Conservation (phyloP, 208 protist genomes). For the Angomonas desouzai region DNA sequence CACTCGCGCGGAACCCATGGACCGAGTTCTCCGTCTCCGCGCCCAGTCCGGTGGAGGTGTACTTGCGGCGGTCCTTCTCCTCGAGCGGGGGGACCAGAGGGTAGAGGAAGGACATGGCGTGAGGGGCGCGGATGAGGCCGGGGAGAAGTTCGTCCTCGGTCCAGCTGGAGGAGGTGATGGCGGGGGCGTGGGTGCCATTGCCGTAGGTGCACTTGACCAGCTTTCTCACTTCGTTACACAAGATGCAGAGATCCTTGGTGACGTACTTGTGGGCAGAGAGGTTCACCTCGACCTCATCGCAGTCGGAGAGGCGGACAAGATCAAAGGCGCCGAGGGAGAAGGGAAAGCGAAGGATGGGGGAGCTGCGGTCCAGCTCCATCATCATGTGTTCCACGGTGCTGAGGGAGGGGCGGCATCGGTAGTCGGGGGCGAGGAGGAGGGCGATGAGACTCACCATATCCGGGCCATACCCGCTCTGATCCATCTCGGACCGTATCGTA, state of each 20-base stretch:
- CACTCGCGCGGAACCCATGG: slow-evolving; percentile 10
- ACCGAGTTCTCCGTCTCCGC: slow-evolving; percentile 3
- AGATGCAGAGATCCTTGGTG: slow-evolving; percentile 31
- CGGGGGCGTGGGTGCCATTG: slow-evolving; percentile 25
- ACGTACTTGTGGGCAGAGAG: slow-evolving; percentile 42
- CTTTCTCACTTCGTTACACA: slow-evolving; percentile 43
- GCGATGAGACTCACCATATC: slow-evolving; percentile 36
- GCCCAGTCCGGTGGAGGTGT: slow-evolving; percentile 30
- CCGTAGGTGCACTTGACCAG: slow-evolving; percentile 25
- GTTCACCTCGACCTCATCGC: slow-evolving; percentile 40
- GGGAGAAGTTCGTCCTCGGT: slow-evolving; percentile 51
- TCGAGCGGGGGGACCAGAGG: slow-evolving; percentile 37
- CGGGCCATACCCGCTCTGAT: slow-evolving; percentile 42
- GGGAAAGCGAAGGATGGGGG: slow-evolving; percentile 65
- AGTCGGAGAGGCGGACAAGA: slow-evolving; percentile 38
- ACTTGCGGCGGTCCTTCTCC: slow-evolving; percentile 33
- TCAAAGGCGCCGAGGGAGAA: slow-evolving; percentile 60
- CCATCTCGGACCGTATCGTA: slow-evolving; percentile 37
- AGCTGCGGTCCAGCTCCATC: slow-evolving; percentile 49
- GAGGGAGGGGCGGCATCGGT: slow-evolving; percentile 50
- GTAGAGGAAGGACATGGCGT: slow-evolving; percentile 49
- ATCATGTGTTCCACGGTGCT: slow-evolving; percentile 36
- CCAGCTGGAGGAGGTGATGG: slow-evolving; percentile 58
- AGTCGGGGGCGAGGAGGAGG: slow-evolving; percentile 66
- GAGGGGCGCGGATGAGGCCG: slow-evolving; percentile 16